Evolutionary conservation across 768 basidiomycete species (phyloP), one percentile per base, ranked within the genome.

Genomic region (Xerocomellus intermedius): DNA sequence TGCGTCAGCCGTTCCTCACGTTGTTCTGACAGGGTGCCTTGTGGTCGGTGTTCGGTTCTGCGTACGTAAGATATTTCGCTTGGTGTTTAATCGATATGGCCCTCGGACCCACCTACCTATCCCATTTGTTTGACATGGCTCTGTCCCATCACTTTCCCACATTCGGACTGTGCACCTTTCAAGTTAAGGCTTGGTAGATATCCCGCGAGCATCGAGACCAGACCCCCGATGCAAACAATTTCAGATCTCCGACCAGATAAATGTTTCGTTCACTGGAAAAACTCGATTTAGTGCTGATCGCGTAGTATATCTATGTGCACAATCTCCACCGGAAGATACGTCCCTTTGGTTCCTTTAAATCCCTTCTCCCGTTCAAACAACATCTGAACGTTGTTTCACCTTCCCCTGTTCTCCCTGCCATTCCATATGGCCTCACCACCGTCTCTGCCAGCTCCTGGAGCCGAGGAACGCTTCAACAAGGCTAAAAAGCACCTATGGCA

Each of bases 231-330:
- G 58, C 57, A 60, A 67, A 57, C 53, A 66, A 60, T 60, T 64
- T 69, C 64, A 73, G 71, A 71, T 71, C 70, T 71, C 71, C 71
- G 71, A 73, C 71, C 57, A 65, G 64, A 69, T 71, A 55, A 59
- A 57, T 64, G 70, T 73, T 66, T 66, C 69, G 68, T 58, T 68
- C 62, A 65, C 59, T 61, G 66, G 71, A 58, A 71, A 73, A 64
- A 66, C 61, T 71, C 64, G 66, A 66, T 69, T 71, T 71, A 68
- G 71, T 62, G 60, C 62, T 73, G 70, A 73, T 71, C 70, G 62
- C 70, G 70, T 73, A 70, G 68, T 73, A 68, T 71, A 73, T 73
- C 71, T 73, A 71, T 68, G 68, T 71, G 64, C 65, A 71, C 64
- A 73, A 73, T 70, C 66, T 69, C 68, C 58, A 70, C 70, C 68